Evolutionary conservation across 192 early-diverging fungal genomes (phyloP), one percentile per base, ranked within the genome.

Genomic region (Entomortierella beljakovae): DNA sequence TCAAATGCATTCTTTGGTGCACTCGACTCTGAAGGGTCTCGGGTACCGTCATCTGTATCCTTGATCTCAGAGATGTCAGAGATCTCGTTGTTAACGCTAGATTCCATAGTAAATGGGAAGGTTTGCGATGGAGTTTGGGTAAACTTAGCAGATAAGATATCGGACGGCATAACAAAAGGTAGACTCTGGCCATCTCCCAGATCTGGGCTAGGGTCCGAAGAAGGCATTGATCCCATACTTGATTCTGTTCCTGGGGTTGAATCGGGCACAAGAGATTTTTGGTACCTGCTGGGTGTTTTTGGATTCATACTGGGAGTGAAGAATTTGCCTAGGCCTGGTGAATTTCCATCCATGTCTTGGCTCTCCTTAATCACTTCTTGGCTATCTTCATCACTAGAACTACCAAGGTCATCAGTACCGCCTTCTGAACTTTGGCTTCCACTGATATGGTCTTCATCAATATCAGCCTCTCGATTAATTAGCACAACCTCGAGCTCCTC

Each of bases 1-100:
- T 76, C 72, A 62, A 76, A 76, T 0, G 64, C 72, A 10, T 68
- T 76, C 32, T 15, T 56, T 22, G 59, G 15, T 32, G 22, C 16
- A 20, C 25, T 15, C 25, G 20, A 20, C 15, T 11, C 43, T 22
- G 43, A 11, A 15, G 20, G 43, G 6, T 6, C 6, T 20, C 20
- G 43, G 43, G 15, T 46, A 46, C 15, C 15, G 2, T 46, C 43
- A 46, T 20, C 43, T 10, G 3, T 46, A 2, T 51, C 6, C 42
- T 11, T 11, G 43, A 4, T 46, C 5, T 46, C 43, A 5, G n/a
- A n/a, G n/a, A 31, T 37, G n/a, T 57, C 31, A 57, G 32, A 13
- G 9, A 5, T 20, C n/a, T 35, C 32, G 15, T 31, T 57, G 34
- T 4, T 22, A 5, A 35, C 23, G 33, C n/a, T 22, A 1, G 31